phyloP scores from a whole-genome alignment of 192 early-diverging fungal genomes.

The Coemansia sp. region DNA sequence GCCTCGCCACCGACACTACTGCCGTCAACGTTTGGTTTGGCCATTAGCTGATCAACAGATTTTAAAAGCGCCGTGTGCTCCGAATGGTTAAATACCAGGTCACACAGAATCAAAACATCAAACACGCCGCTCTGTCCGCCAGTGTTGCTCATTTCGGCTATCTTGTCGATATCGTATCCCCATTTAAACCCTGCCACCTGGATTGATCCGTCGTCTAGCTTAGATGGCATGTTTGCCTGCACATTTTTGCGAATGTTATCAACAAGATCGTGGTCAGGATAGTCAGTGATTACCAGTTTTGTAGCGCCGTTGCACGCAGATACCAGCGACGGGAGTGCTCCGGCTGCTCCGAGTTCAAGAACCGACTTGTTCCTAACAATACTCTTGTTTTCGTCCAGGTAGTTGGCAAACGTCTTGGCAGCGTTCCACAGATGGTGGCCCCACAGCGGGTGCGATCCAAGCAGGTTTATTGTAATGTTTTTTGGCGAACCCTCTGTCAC shows the following conservation, averaged over 20 bases:
- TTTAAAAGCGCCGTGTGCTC: slow-evolving; percentile 75
- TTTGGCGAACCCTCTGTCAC: slow-evolving; percentile 13
- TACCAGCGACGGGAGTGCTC: slow-evolving; percentile 76
- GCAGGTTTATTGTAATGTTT: slow-evolving; percentile 57
- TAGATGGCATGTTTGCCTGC: slow-evolving; percentile 59
- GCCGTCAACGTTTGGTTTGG: slow-evolving; percentile 25
- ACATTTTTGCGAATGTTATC: slow-evolving; percentile 76
- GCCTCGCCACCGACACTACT: slow-evolving; percentile 53
- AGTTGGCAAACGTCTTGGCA: slow-evolving; percentile 73
- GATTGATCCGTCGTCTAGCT: slow-evolving; percentile 16
- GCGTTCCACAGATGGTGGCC: slow-evolving; percentile 92
- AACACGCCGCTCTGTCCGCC: slow-evolving; percentile 22
- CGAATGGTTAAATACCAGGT: slow-evolving; percentile 89
- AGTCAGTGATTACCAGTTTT: slow-evolving; percentile 56
- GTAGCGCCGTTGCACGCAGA: slow-evolving; percentile 70
- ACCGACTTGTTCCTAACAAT: slow-evolving; percentile 63
- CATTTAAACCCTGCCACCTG: slow-evolving; percentile 45
- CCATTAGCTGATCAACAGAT: slow-evolving; percentile 63
- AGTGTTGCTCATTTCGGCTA: slow-evolving; percentile 8
- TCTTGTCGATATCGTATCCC: slow-evolving; percentile 43
- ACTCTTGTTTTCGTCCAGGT: slow-evolving; percentile 70
- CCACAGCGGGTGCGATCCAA: slow-evolving; percentile 81
- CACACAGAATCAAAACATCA: slow-evolving; percentile 83
- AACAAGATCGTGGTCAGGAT: slow-evolving; percentile 69
- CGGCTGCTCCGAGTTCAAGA: slow-evolving; percentile 83